A percentile compares a stretch with the other conserved stretches of the same genome.
phyloP scores from a whole-genome alignment of 495 filamentous ascomycete species.

The Tirmania nivea region DNA sequence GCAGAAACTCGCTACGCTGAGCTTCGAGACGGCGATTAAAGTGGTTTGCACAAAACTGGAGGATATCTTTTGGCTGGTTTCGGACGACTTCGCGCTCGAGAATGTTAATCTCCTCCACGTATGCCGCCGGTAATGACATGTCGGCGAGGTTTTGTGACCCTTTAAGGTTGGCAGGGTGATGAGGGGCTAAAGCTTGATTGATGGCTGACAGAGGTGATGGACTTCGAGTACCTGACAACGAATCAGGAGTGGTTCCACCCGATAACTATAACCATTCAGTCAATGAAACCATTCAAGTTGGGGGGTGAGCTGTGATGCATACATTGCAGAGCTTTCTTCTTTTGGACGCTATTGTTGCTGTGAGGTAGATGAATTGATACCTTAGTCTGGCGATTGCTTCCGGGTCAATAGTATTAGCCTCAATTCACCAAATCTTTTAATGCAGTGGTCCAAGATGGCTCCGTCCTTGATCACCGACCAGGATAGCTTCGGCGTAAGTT shows the following conservation, averaged over 20 bases:
- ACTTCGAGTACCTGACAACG: not conserved
- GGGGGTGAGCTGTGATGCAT: not conserved
- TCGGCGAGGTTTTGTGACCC: not conserved
- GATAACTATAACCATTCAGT: too few relatives aligned
- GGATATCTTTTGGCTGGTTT: slow-evolving; percentile 32
- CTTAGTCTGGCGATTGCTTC: not conserved
- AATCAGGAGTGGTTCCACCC: not conserved
- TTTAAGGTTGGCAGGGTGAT: not conserved
- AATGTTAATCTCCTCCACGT: slow-evolving; percentile 35
- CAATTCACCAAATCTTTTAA: not conserved
- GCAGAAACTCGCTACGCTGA: slow-evolving; percentile 33
- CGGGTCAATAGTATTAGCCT: not conserved
- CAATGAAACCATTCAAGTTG: not conserved
- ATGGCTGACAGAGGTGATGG: not conserved
- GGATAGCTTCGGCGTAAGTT: not conserved
- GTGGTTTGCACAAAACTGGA: slow-evolving; percentile 47
- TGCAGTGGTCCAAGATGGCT: not conserved
- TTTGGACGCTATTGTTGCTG: not conserved
- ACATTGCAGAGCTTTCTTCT: not conserved
- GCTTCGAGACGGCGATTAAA: slow-evolving; percentile 39
- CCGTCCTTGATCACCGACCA: not conserved
- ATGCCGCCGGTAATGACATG: slow-evolving; percentile 30
- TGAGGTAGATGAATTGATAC: not conserved
- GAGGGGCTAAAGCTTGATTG: not conserved
- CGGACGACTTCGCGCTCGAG: slow-evolving; percentile 35